These are phyloP conservation scores for Oryza rufipogon DNA, from an alignment of 176 grass and related monocot genomes.

Conservation along the genomic window DNA sequence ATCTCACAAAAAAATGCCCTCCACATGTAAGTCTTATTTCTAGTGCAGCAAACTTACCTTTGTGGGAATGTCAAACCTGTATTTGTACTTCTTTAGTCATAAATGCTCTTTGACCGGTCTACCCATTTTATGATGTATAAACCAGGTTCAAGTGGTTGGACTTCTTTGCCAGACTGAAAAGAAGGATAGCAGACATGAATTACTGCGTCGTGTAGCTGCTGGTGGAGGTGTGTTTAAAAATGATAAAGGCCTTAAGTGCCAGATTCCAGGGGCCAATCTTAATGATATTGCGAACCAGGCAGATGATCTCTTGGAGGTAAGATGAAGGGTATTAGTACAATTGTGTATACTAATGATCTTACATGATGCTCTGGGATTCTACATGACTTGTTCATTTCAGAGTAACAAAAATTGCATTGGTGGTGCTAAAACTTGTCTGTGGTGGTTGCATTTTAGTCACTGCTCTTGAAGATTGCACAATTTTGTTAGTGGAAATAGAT, in stretches of 20 bases:
- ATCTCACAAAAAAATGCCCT: slow-evolving; percentile 95
- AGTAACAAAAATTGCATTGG: not conserved
- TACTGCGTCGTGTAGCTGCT: slow-evolving; percentile 82
- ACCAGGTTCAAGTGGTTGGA: slow-evolving; percentile 95
- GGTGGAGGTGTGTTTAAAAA: slow-evolving; percentile 96
- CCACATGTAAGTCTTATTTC: slow-evolving; percentile 74
- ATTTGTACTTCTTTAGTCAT: not conserved
- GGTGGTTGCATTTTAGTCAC: not conserved
- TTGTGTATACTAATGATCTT: slow-evolving; percentile 9
- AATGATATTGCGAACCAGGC: slow-evolving; percentile 97
- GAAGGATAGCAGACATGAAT: slow-evolving; percentile 89
- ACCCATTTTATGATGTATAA: slow-evolving; percentile 5
- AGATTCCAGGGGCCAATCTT: slow-evolving; percentile 87
- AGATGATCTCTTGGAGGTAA: slow-evolving; percentile 91
- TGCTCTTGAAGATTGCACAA: not conserved
- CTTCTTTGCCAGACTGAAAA: slow-evolving; percentile 94
- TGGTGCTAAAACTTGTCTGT: not conserved
- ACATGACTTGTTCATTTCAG: not conserved
- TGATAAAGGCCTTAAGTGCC: slow-evolving; percentile 78
- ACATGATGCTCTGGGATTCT: not conserved
- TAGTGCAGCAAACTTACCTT: not conserved
- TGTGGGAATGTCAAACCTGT: not conserved
- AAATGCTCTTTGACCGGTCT: not conserved
- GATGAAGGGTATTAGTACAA: slow-evolving; percentile 6
- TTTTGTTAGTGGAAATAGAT: not conserved